Evolutionary conservation across 139 green algal species (phyloP).

Genomic region (Yamagishiella unicocca): DNA sequence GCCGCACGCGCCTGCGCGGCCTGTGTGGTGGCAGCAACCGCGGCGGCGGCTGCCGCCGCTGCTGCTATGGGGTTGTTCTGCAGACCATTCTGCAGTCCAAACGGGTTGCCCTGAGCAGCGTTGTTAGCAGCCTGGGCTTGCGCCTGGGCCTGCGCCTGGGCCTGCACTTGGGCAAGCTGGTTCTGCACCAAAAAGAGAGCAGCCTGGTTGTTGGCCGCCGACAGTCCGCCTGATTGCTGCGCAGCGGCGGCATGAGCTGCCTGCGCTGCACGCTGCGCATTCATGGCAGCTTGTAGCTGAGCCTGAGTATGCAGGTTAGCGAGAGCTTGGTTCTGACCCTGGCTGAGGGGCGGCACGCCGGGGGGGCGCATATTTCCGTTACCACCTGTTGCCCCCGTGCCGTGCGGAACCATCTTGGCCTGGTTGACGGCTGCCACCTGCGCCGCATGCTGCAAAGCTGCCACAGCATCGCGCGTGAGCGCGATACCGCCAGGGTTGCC

Average conservation of each 20-base stretch:
- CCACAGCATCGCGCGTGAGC: constrained; percentile 29
- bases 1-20: constrained; percentile 26
- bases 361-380: constrained; percentile 24
- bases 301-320: constrained; percentile 41
- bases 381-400: not conserved
- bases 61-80: constrained; percentile 48
- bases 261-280: constrained; percentile 32
- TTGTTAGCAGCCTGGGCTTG: constrained; percentile 41
- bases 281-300: constrained; percentile 45
- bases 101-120: constrained; percentile 20
- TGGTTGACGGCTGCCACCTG: constrained; percentile 44
- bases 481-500: not conserved
- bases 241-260: constrained; percentile 17
- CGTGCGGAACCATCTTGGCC: constrained; percentile 30
- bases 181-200: constrained; percentile 45
- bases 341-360: not conserved
- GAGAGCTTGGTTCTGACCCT: constrained; percentile 19
- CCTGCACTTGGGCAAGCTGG: constrained; percentile 42
- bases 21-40: constrained; percentile 38
- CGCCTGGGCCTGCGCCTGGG: no score
- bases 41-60: constrained; percentile 25
- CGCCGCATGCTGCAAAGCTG: constrained; percentile 38
- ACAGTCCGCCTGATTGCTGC: not conserved
- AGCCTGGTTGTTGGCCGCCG: constrained; percentile 31
- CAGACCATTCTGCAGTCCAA: constrained; percentile 38